Evolutionary conservation across 2,329 filamentous ascomycete genomes (phyloP).

Genomic region (Emmonsiellopsis sp.): DNA sequence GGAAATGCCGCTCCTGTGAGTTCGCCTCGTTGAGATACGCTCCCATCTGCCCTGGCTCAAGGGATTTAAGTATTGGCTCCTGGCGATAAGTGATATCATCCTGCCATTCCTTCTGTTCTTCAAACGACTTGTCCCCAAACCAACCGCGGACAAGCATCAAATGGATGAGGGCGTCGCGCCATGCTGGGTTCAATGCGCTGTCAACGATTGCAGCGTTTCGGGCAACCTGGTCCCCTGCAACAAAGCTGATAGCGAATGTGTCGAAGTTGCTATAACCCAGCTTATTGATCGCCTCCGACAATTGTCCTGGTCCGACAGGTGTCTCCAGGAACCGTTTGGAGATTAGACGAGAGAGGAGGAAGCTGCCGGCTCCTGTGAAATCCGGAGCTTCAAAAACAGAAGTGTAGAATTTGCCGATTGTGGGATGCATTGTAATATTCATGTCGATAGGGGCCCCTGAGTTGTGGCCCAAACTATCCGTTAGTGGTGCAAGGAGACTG

Average conservation of each 20-base stretch:
- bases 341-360: constrained; percentile 20
- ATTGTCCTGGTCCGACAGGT: constrained; percentile 12
- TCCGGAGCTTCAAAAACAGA: background rate
- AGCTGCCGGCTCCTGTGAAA: background rate
- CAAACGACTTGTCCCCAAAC: background rate
- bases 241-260: constrained; percentile 18
- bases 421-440: background rate
- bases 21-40: constrained; percentile 33
- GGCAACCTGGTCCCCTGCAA: constrained; percentile 28
- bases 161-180: background rate
- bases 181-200: constrained; percentile 3
- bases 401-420: background rate
- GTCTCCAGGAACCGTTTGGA: constrained; percentile 21
- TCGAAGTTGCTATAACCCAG: constrained; percentile 12
- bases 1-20: constrained; percentile 27
- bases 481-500: background rate
- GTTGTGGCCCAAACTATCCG: background rate
- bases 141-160: background rate
- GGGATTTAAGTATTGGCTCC: background rate
- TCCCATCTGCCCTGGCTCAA: constrained; percentile 10
- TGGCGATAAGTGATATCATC: background rate
- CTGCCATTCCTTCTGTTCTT: background rate
- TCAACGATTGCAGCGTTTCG: constrained; percentile 26
- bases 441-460: background rate
- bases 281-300: constrained; percentile 28